phyloP scores from a whole-genome alignment of 2,329 filamentous ascomycete genomes.

The Penicillium sp. region DNA sequence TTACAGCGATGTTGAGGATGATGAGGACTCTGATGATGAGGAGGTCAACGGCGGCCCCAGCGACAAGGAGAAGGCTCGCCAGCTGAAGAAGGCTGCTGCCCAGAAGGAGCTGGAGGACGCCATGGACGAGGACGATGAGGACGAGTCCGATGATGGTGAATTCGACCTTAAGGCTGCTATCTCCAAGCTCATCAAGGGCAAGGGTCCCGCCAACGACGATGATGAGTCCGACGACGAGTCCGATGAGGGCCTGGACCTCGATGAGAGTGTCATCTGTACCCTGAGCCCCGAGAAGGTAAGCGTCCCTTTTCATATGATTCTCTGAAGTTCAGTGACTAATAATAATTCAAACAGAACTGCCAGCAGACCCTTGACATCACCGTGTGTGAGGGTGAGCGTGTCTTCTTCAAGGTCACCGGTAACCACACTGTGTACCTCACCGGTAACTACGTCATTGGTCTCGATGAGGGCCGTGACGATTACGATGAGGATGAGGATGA shows the following conservation, averaged over 20 bases:
- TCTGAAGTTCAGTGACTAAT: slow-evolving; percentile 1
- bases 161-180: slow-evolving; percentile 49
- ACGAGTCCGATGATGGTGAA: slow-evolving; percentile 59
- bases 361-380: slow-evolving; percentile 95
- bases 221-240: slow-evolving; percentile 57
- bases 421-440: slow-evolving; percentile 90
- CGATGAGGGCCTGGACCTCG: slow-evolving; percentile 64
- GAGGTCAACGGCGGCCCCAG: slow-evolving; percentile 87
- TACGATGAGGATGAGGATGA: slow-evolving; percentile 59
- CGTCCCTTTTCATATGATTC: not conserved
- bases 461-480: slow-evolving; percentile 51
- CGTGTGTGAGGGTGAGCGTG: slow-evolving; percentile 80
- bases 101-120: slow-evolving; percentile 74
- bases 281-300: slow-evolving; percentile 87
- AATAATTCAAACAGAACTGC: slow-evolving; percentile 65
- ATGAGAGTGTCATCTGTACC: slow-evolving; percentile 94
- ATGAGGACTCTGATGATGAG: slow-evolving; percentile 60
- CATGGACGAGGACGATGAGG: slow-evolving; percentile 58
- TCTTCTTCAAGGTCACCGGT: slow-evolving; percentile 89
- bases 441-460: slow-evolving; percentile 86
- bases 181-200: slow-evolving; percentile 61
- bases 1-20: slow-evolving; percentile 48
- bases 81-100: slow-evolving; percentile 75
- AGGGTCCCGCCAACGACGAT: slow-evolving; percentile 71
- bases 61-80: slow-evolving; percentile 86